Base-by-base conservation (phyloP, 495 filamentous ascomycete species). In the Tuber umbilicatum region DNA sequence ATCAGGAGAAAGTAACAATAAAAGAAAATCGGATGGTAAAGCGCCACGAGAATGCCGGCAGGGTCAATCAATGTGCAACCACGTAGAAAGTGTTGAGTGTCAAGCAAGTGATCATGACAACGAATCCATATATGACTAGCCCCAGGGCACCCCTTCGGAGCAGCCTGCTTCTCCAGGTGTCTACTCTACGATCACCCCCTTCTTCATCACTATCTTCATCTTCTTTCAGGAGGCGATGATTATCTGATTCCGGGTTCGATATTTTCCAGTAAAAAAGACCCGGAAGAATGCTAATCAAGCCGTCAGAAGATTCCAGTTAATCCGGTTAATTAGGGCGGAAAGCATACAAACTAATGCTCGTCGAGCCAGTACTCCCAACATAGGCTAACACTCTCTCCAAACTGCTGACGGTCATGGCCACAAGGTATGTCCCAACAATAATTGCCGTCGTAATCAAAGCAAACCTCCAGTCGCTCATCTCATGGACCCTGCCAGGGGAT, bases 251-350 rank as follows among this genome's bases (percentile, higher is more conserved):
- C 0, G 96, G 96, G 19, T 90, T 88, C 0, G 91, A 93, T 73
- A 99, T 97, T 84, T 97, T 97, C 86, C 97, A 98, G 85, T 97
- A 99, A 83, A 99, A 98, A 21, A 98, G 82, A 0, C 95, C 95
- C 0, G 95, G 96, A 0, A 99, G 86, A 77, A 99, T 98, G 83
- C 79, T 81, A 40, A 31, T 35, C 27, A 19, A 31, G 19, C 27
- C 42, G 41, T 81, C 23, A 80, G 41, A 2, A 68, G 16, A 42
- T 74, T 6, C 0, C 19, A 23, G 9, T n/a, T 17, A 64, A 14
- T 42, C 47, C 12, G 39, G 12, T 19, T 42, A 19, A 10, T 43
- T 10, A 21, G 10, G 10, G 2, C 35, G 14, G 55, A 21, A 17
- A 35, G 72, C 79, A 72, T 35, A 81, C 80, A 99, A 99, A 76